A percentile compares a stretch with the other conserved stretches of the same genome.
Evolutionary conservation across 768 basidiomycete genomes (phyloP).

Genomic region (Kwoniella shandongensis): DNA sequence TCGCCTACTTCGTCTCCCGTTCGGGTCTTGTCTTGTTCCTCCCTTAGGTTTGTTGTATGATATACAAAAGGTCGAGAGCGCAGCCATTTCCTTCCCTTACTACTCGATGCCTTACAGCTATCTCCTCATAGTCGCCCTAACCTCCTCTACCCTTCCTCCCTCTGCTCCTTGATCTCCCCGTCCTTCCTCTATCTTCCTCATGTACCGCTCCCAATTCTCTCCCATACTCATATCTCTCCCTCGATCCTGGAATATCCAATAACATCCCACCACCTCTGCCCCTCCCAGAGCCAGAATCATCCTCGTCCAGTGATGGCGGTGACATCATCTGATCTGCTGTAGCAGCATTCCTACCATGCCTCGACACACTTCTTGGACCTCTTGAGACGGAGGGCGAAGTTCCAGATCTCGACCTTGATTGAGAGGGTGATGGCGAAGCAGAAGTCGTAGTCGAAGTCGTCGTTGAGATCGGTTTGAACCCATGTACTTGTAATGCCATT

Average conservation of each 20-base stretch:
- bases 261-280: too few species aligned
- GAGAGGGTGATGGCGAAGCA: neutral
- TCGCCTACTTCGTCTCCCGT: too few species aligned
- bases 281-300: too few species aligned
- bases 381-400: slow-evolving; percentile 12
- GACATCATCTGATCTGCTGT: neutral
- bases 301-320: neutral
- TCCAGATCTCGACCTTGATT: slow-evolving; percentile 13
- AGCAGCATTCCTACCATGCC: slow-evolving; percentile 1
- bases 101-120: too few species aligned
- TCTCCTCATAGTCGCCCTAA: too few species aligned
- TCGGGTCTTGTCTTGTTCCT: too few species aligned
- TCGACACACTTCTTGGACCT: slow-evolving; percentile 18
- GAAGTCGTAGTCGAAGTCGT: slow-evolving; percentile 2
- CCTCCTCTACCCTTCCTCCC: slow-evolving; percentile 18
- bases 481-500: neutral
- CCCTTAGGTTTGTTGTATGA: too few species aligned
- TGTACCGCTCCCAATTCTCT: slow-evolving; percentile 31
- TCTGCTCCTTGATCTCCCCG: slow-evolving; percentile 19
- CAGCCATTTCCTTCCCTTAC: too few species aligned
- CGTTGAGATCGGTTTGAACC: neutral
- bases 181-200: slow-evolving; percentile 28
- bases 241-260: too few species aligned
- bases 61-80: too few species aligned
- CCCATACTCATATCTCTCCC: slow-evolving; percentile 25